These are phyloP conservation scores for Epicoccum nigrum DNA, from an alignment of 2,329 filamentous ascomycete genomes.

Conservation along the genomic window DNA sequence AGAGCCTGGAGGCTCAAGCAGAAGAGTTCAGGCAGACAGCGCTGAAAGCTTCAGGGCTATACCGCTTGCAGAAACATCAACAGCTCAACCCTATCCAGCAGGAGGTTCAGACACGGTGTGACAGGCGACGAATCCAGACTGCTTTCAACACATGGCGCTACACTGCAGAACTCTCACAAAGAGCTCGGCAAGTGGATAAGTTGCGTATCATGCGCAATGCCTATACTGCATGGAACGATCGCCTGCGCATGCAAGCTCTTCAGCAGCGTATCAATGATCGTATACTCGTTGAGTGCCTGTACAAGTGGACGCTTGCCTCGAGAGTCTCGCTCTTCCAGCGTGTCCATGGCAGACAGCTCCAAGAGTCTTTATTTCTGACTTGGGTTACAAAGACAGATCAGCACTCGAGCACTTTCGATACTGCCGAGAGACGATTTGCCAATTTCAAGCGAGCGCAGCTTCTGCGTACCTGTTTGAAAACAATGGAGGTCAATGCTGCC, in stretches of 20 bases:
- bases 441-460: constrained; percentile 40
- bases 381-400: constrained; percentile 41
- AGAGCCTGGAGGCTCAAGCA: constrained; percentile 44
- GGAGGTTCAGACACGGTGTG: constrained; percentile 52
- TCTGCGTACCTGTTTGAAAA: constrained; percentile 33
- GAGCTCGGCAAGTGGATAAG: constrained; percentile 59
- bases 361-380: constrained; percentile 31
- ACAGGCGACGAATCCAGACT: constrained; percentile 54
- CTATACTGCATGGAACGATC: constrained; percentile 68
- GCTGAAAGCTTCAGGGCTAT: constrained; percentile 32
- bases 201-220: constrained; percentile 62
- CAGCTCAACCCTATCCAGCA: constrained; percentile 52
- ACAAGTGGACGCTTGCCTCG: constrained; percentile 65
- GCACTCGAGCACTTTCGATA: constrained; percentile 34
- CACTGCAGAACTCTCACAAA: constrained; percentile 48
- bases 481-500: constrained; percentile 34
- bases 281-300: constrained; percentile 61
- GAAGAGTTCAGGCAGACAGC: constrained; percentile 39
- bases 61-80: constrained; percentile 45
- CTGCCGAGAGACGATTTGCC: constrained; percentile 39
- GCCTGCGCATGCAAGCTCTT: constrained; percentile 60
- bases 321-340: constrained; percentile 50
- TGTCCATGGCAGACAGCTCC: constrained; percentile 41
- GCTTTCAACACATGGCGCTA: constrained; percentile 59
- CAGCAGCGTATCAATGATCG: constrained; percentile 61